Evolutionary conservation across 2,329 filamentous ascomycete genomes (phyloP), one percentile per base, ranked within the genome.

Genomic region (Alternaria conjuncta): DNA sequence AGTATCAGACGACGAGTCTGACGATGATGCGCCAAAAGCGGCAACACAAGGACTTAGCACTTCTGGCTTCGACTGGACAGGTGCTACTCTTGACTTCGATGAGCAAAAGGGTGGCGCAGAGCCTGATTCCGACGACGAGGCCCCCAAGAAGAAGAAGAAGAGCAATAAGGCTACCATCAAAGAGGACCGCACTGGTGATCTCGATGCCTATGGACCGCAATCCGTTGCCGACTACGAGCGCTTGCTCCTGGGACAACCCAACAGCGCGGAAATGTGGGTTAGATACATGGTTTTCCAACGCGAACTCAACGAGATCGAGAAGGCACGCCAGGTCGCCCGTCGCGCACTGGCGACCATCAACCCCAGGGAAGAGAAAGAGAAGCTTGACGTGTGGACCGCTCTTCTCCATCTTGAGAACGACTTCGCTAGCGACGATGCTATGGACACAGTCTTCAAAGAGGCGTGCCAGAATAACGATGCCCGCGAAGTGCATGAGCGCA

Each of bases 261-360:
- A 98, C 82, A 95, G 92, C n/a, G 96, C 95, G 1, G 86, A 91
- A 65, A 87, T 98, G 26, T 99, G 96, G 96, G 92, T 97, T 58
- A 88, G 93, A 69, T 99, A 99, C 83, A 98, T 99, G 93, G 94
- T 94, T n/a, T 97, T 97, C 86, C 93, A 98, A 81, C 90, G 97
- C 80, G 91, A 97, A 77, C 88, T 97, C 56, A 93, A 93, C 76
- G 96, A 99, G 81, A 86, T 96, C 20, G 89, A 90, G 65, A 96
- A 94, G 81, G 94, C 96, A 12, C 89, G 95, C 53, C 92, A 95
- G 69, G 91, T 97, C 63, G 94, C 93, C 2, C 92, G 97, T 81
- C 91, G 96, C 65, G 96, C 96, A 18, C 87, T 98, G 67, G 90
- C 91, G 76, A 96, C 92, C 15, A 98, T 99, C 83, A 92, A 93